Evolutionary conservation across 768 basidiomycete species (phyloP), one percentile per base, ranked within the genome.

Genomic region (Pulveroboletus sp.): DNA sequence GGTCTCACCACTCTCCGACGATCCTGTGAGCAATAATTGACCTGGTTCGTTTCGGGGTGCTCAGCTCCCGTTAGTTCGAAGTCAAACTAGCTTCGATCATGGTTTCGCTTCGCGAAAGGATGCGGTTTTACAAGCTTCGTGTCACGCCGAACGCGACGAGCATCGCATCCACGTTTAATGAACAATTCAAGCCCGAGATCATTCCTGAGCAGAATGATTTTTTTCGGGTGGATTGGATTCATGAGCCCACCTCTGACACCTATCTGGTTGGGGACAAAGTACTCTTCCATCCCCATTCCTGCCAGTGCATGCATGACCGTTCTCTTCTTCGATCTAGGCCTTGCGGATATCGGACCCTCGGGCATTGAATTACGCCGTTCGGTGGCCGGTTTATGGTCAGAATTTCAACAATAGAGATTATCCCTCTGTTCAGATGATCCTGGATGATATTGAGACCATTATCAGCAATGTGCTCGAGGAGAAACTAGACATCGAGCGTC

Each of bases 361-460:
- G 41, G 68, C 70, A 13, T 74, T 85, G 31, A 83, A 82, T 13
- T 97, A 87, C 60, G 70, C 70, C n/a, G 72, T 95, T 36, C 76
- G 86, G 43, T 89, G 86, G 81, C 95, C 95, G 1, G 82, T 94
- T 39, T 73, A 81, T 45, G 82, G 87, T n/a, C 77, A 82, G 7
- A 82, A 78, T 43, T 92, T 96, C 74, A 97, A 96, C 61, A 81
- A 77, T 5, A 71, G 79, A 35, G 89, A 88, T 57, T 97, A 97
- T 63, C 71, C 65, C 3, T 88, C 86, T 39, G 60, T 72, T 6
- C 88, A 86, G 65, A 73, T 81, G 51, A 71, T 87, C 43, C 69
- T 95, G 26, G 84, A 82, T 53, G 95, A 98, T 59, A 68, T 95
- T 30, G 85, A 89, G 63, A 71, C 74, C 1, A 80, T 97, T 14